Conservation (phyloP, 208 protist genomes). For the Naegleria lovaniensis region DNA sequence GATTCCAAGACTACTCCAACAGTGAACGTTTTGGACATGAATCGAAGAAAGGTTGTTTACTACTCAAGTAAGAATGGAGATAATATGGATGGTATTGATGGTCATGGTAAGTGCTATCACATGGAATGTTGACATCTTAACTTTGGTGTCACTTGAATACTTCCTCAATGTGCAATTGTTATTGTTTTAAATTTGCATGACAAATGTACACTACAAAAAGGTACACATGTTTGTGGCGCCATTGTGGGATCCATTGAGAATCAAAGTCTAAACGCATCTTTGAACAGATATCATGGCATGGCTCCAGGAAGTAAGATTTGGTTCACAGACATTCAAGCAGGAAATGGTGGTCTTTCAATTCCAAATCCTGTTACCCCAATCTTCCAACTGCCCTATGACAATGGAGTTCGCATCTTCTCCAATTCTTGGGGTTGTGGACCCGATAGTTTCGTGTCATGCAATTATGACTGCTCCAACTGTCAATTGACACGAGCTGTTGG, state of each 20-base stretch:
- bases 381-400: background rate
- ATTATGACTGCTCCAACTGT: background rate
- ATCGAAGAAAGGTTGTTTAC: background rate
- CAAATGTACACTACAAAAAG: no score
- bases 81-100: background rate
- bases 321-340: background rate
- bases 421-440: background rate
- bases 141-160: no score
- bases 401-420: background rate
- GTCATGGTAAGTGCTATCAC: background rate
- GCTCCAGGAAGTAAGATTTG: background rate
- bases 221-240: background rate
- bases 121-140: no score
- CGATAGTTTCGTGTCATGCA: background rate
- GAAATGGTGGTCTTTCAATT: background rate
- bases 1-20: background rate
- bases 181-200: no score
- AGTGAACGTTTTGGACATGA: background rate
- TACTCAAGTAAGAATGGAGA: background rate
- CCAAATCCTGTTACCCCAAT: background rate
- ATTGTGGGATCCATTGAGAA: background rate
- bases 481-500: background rate
- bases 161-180: no score
- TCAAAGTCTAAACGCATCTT: background rate
- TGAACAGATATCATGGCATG: background rate